These are phyloP conservation scores for Mortierella polycephala DNA, from an alignment of 371 early-diverging fungal species.

Conservation along the genomic window DNA sequence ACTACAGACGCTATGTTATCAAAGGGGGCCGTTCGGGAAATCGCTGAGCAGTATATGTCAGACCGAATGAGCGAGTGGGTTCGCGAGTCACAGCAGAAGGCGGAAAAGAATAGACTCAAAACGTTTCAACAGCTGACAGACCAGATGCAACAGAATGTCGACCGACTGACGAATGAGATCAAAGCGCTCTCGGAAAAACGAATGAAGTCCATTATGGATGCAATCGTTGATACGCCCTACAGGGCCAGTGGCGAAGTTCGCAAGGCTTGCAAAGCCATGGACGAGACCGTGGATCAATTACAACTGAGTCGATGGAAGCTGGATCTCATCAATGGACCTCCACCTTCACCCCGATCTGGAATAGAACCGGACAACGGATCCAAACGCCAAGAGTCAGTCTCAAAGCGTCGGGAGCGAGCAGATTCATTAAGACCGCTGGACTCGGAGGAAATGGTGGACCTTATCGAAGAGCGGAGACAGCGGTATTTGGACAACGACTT, in stretches of 20 bases:
- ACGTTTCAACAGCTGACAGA: background rate
- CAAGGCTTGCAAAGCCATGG: slow-evolving; percentile 43
- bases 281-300: slow-evolving; percentile 40
- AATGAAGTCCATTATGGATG: slow-evolving; percentile 25
- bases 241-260: slow-evolving; percentile 12
- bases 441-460: background rate
- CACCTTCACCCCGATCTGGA: slow-evolving; percentile 1
- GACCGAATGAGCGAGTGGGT: slow-evolving; percentile 39
- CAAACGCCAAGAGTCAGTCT: background rate
- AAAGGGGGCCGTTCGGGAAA: slow-evolving; percentile 7
- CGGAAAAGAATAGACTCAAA: background rate
- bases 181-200: slow-evolving; percentile 26
- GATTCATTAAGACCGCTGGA: background rate
- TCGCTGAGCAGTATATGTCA: slow-evolving; percentile 23
- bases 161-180: slow-evolving; percentile 1
- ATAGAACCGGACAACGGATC: background rate
- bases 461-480: slow-evolving; percentile 22
- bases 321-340: slow-evolving; percentile 29
- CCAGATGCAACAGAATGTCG: background rate
- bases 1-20: slow-evolving; percentile 4
- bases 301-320: slow-evolving; percentile 45
- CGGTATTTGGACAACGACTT: slow-evolving; percentile 25
- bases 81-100: background rate
- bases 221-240: slow-evolving; percentile 42
- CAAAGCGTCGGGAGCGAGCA: background rate